Evolutionary conservation across 345 rosid species (phyloP).

Genomic region (Pugionium cornutum): DNA sequence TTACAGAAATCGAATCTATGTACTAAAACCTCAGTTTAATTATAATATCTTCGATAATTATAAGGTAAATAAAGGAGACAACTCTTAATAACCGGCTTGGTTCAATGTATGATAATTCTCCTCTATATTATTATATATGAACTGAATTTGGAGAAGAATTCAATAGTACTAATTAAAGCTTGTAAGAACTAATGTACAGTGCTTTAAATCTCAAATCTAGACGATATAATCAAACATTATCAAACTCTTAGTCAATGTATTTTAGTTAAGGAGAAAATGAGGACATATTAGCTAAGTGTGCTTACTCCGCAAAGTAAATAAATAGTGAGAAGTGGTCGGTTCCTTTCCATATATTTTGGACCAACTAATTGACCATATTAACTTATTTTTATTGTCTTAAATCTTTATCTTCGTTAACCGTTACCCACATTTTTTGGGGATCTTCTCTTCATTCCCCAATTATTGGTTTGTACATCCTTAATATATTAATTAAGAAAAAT

Average conservation of each 20-base stretch:
- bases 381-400: slow-evolving; percentile 23
- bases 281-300: background rate
- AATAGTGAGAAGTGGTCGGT: slow-evolving; percentile 32
- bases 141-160: too few relatives aligned
- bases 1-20: slow-evolving; percentile 35
- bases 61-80: too few relatives aligned
- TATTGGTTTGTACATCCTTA: too few relatives aligned
- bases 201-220: slow-evolving; percentile 25
- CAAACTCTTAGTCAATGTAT: too few relatives aligned
- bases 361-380: slow-evolving; percentile 34
- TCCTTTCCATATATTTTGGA: slow-evolving; percentile 37
- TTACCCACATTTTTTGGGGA: slow-evolving; percentile 32
- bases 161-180: too few relatives aligned
- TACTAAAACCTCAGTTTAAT: slow-evolving; percentile 8
- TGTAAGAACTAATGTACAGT: slow-evolving; percentile 10
- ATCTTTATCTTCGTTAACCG: slow-evolving; percentile 26
- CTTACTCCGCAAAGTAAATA: too few relatives aligned
- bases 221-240: background rate
- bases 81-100: too few relatives aligned
- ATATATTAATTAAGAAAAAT: too few relatives aligned
- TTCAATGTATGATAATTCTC: slow-evolving; percentile 2
- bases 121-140: slow-evolving; percentile 18
- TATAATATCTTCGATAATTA: background rate
- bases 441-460: slow-evolving; percentile 7
- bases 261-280: slow-evolving; percentile 7